These are phyloP conservation scores for Psidium guajava DNA, from an alignment of 345 rosid genomes.

Conservation along the genomic window DNA sequence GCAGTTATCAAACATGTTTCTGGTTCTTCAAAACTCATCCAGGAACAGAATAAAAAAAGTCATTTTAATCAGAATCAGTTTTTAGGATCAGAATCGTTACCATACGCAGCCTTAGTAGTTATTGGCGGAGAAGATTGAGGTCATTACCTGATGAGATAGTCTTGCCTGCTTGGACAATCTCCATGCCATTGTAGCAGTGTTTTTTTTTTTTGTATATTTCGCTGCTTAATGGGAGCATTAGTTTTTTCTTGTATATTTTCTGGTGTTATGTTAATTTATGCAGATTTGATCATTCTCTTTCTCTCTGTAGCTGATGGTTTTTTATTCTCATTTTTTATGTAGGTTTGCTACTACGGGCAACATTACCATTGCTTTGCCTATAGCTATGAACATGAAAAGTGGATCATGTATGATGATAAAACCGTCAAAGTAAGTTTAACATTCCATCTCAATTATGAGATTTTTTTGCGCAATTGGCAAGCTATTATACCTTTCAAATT, in stretches of 20 bases:
- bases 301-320: background rate
- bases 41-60: no score
- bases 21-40: no score
- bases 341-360: conserved; percentile 99
- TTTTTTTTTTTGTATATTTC: background rate
- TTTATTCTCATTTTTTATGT: background rate
- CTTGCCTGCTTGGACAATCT: background rate
- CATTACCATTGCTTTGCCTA: conserved; percentile 97
- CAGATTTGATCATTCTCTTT: background rate
- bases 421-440: conserved; percentile 61
- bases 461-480: background rate
- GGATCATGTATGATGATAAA: conserved; percentile 98
- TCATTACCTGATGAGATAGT: background rate
- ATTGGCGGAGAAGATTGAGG: background rate
- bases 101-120: no score
- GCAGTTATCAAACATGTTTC: no score
- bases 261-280: background rate
- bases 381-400: conserved; percentile 50
- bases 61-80: no score
- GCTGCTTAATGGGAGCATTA: background rate
- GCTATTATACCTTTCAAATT: background rate
- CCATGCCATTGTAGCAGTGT: background rate
- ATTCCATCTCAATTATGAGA: background rate
- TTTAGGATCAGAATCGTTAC: no score
- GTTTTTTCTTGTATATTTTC: background rate